Conservation (phyloP, 108 stramenopile genomes). For the Pseudonitzschia pungens region DNA sequence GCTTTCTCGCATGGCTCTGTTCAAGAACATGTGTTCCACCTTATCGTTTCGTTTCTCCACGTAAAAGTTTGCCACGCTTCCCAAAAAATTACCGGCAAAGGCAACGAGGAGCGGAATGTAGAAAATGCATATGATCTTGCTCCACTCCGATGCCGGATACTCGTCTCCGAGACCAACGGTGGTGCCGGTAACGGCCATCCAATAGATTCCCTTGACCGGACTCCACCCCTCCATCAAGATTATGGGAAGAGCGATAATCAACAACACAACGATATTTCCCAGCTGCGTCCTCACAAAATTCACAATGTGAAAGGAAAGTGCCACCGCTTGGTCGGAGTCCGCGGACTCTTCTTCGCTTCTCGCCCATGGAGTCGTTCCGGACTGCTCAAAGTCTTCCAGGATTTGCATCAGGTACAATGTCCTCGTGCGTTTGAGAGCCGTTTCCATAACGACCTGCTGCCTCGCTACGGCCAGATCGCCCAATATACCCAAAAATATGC, state of each 20-base stretch:
- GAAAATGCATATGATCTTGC: conserved; percentile 39
- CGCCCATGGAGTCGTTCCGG: too few species aligned
- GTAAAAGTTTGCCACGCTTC: conserved; percentile 39
- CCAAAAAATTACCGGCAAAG: conserved; percentile 51
- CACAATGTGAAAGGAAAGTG: neutral
- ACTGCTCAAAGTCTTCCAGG: neutral
- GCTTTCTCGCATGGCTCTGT: conserved; percentile 43
- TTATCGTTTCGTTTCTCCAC: conserved; percentile 32
- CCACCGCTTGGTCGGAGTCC: neutral
- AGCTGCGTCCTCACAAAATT: neutral
- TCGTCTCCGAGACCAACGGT: conserved; percentile 57
- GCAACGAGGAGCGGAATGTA: conserved; percentile 67
- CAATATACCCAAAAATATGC: conserved; percentile 50
- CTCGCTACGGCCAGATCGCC: conserved; percentile 23
- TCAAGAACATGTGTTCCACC: conserved; percentile 42
- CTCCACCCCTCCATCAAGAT: neutral
- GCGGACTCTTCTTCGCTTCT: neutral
- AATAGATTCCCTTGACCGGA: conserved; percentile 21
- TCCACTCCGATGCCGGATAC: conserved; percentile 21
- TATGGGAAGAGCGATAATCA: neutral
- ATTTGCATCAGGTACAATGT: neutral
- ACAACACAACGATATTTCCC: neutral
- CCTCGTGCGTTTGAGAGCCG: neutral
- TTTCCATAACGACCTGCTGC: neutral
- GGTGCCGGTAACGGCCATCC: conserved; percentile 40